Conservation (phyloP, 2,329 filamentous ascomycete genomes). For the Neofusicoccum kwambonambiense region DNA sequence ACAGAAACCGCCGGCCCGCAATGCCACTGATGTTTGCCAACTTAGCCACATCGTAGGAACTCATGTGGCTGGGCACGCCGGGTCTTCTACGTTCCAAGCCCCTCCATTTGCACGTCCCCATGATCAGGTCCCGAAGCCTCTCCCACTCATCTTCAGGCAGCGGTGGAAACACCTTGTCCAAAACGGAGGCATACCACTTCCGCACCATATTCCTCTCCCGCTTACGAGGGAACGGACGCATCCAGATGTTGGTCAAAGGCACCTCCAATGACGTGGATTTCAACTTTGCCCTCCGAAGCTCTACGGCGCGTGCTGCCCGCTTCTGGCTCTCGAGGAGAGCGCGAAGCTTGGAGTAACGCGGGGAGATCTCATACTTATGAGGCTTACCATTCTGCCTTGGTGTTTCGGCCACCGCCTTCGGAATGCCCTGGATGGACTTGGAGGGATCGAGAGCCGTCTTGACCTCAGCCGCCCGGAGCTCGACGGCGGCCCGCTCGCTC, state of each 20-base stretch:
- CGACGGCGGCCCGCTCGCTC: background rate
- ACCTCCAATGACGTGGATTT: conserved; percentile 32
- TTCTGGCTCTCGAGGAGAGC: conserved; percentile 29
- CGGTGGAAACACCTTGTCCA: conserved; percentile 46
- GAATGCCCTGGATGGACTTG: background rate
- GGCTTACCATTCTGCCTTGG: background rate
- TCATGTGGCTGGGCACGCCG: background rate
- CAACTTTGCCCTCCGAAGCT: conserved; percentile 26
- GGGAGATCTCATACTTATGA: conserved; percentile 25
- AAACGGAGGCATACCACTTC: conserved; percentile 44
- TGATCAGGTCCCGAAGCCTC: conserved; percentile 39
- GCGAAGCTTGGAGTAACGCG: conserved; percentile 32
- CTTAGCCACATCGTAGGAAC: conserved; percentile 11
- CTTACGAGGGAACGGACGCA: conserved; percentile 45
- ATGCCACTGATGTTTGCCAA: background rate
- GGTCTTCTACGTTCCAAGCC: conserved; percentile 27
- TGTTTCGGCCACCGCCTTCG: background rate
- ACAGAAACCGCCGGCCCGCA: conserved; percentile 8
- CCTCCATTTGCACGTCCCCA: conserved; percentile 30
- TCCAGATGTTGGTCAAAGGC: conserved; percentile 47
- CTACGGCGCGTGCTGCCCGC: background rate
- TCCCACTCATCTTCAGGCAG: conserved; percentile 47
- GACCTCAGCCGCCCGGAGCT: background rate
- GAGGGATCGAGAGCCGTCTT: background rate
- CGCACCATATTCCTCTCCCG: conserved; percentile 45